Evolutionary conservation across 2,329 filamentous ascomycete genomes (phyloP).

Genomic region (Alternaria triticina): DNA sequence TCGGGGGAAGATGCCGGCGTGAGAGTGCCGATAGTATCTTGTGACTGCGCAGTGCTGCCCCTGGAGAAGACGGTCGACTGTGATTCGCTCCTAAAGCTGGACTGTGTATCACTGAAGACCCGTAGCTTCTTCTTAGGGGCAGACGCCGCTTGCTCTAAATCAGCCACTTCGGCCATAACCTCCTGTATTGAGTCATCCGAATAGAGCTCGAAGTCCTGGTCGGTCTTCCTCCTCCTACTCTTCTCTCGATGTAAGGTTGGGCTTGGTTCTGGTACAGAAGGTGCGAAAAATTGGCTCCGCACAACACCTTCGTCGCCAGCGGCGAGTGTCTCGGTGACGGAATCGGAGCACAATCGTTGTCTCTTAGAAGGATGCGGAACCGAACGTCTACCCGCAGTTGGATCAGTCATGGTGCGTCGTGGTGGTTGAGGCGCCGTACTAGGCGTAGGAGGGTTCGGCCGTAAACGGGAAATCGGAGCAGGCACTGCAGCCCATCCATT

Average conservation of each 20-base stretch:
- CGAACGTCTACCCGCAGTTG: slow-evolving; percentile 48
- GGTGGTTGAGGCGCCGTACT: slow-evolving; percentile 52
- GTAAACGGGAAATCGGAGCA: slow-evolving; percentile 51
- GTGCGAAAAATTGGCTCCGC: slow-evolving; percentile 55
- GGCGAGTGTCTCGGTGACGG: slow-evolving; percentile 34
- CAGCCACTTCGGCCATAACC: slow-evolving; percentile 47
- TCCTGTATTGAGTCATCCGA: slow-evolving; percentile 57
- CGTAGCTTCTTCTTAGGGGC: slow-evolving; percentile 42
- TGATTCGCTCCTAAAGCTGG: slow-evolving; percentile 27
- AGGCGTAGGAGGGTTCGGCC: slow-evolving; percentile 26
- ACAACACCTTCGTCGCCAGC: slow-evolving; percentile 37
- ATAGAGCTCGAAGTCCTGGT: slow-evolving; percentile 53
- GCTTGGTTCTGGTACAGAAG: slow-evolving; percentile 46
- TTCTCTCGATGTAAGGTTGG: slow-evolving; percentile 49
- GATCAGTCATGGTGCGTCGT: slow-evolving; percentile 48
- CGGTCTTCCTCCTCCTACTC: slow-evolving; percentile 35
- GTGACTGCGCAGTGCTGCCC: slow-evolving; percentile 31
- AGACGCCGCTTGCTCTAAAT: slow-evolving; percentile 38
- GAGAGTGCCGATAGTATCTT: slow-evolving; percentile 31
- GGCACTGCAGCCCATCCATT: slow-evolving; percentile 63
- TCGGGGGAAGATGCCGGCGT: slow-evolving; percentile 44
- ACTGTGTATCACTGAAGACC: slow-evolving; percentile 39
- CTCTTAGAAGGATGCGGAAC: slow-evolving; percentile 54
- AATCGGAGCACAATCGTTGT: slow-evolving; percentile 55
- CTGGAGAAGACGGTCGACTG: slow-evolving; percentile 38